These are phyloP conservation scores for Castanospermum australe DNA, from an alignment of 306 rosid species.

Conservation along the genomic window DNA sequence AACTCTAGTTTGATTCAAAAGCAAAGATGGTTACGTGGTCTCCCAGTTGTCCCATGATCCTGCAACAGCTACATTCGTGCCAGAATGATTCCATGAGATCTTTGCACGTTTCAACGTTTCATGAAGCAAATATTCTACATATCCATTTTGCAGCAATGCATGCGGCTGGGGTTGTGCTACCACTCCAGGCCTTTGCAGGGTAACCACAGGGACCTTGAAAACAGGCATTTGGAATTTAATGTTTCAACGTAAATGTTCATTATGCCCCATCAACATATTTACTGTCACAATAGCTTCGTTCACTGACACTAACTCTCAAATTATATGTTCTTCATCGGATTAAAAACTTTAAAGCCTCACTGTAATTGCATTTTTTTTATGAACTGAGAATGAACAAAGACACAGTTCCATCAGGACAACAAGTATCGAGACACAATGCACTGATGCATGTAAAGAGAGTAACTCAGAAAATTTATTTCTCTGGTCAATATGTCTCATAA, in stretches of 20 bases:
- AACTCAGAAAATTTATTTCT: background rate
- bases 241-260: slow-evolving; percentile 5
- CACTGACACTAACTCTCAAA: background rate
- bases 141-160: slow-evolving; percentile 31
- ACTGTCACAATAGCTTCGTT: background rate
- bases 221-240: slow-evolving; percentile 28
- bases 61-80: slow-evolving; percentile 51
- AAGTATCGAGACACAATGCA: background rate
- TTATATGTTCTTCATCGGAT: background rate
- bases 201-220: slow-evolving; percentile 47
- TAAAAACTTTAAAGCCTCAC: background rate
- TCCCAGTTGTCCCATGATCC: slow-evolving; percentile 98
- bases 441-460: background rate
- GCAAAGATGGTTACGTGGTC: slow-evolving; percentile 44
- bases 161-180: slow-evolving; percentile 29
- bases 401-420: background rate
- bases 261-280: background rate
- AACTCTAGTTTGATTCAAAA: background rate
- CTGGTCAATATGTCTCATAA: background rate
- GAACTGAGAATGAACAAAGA: background rate
- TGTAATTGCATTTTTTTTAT: background rate
- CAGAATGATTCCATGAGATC: slow-evolving; percentile 78
- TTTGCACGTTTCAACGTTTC: slow-evolving; percentile 41
- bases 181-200: slow-evolving; percentile 35
- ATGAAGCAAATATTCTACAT: slow-evolving; percentile 34